A percentile compares a stretch with the other conserved stretches of the same genome.
These are phyloP conservation scores for Oryza punctata DNA, from an alignment of 176 grass and related monocot species.

Conservation along the genomic window DNA sequence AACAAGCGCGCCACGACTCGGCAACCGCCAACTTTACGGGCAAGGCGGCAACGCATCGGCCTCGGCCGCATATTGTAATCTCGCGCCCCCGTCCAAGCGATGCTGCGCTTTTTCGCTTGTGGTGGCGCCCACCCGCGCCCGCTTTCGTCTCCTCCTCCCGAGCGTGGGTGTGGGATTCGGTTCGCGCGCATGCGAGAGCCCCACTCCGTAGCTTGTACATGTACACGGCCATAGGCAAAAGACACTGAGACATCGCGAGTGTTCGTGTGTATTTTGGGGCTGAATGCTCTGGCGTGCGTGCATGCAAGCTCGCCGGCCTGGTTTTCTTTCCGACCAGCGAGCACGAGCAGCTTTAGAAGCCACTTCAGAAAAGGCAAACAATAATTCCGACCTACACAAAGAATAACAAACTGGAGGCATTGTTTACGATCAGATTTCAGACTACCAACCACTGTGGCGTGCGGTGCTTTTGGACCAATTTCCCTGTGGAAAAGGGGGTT, in stretches of 20 bases:
- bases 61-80: not conserved
- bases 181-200: conserved; percentile 32
- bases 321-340: conserved; percentile 21
- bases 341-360: conserved; percentile 25
- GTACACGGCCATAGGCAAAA: not conserved
- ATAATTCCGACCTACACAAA: conserved; percentile 17
- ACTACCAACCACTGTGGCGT: conserved; percentile 49
- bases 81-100: not conserved
- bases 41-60: not conserved
- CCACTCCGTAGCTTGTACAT: conserved; percentile 31
- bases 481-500: conserved; percentile 8
- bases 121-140: not conserved
- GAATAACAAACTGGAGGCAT: conserved; percentile 10
- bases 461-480: conserved; percentile 44
- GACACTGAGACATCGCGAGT: not conserved
- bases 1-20: conserved; percentile 9
- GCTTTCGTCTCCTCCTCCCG: not conserved
- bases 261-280: not conserved
- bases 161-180: not conserved
- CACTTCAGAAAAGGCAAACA: conserved; percentile 54
- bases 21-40: conserved; percentile 30
- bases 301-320: not conserved
- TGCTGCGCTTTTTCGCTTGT: conserved; percentile 30
- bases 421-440: conserved; percentile 33
- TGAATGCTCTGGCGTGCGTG: not conserved